Percentiles rank a stretch among this genome's conserved stretches.
phyloP scores from a whole-genome alignment of 441 rosid species.

The Arabidopsis hybrid region DNA sequence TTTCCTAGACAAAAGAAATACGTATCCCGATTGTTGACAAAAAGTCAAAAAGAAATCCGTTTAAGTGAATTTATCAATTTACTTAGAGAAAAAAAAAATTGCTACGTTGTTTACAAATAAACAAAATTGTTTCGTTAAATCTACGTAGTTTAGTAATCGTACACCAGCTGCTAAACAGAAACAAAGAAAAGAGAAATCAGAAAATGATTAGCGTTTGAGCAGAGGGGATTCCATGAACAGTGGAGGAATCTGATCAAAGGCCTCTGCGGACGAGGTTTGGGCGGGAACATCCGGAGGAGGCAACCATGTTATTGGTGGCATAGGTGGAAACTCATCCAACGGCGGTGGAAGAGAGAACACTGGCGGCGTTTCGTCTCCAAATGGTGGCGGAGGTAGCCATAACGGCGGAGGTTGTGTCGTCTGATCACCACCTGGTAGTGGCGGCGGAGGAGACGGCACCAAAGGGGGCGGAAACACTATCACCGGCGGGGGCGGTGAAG shows the following conservation, averaged over 20 bases:
- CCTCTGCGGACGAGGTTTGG: not conserved
- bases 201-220: not conserved
- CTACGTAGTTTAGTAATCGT: not conserved
- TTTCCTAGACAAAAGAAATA: too few relatives aligned
- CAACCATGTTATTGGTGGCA: conserved; percentile 50
- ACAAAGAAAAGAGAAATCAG: not conserved
- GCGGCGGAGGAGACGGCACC: conserved; percentile 45
- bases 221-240: conserved; percentile 14
- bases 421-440: conserved; percentile 10
- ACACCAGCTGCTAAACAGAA: not conserved
- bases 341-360: conserved; percentile 39
- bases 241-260: conserved; percentile 9
- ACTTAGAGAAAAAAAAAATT: not conserved
- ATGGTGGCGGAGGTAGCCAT: conserved; percentile 36
- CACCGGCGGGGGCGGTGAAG: conserved; percentile 39
- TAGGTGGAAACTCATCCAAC: conserved; percentile 46
- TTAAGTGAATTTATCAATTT: not conserved
- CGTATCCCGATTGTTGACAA: not conserved
- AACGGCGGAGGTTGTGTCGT: conserved; percentile 42
- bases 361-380: conserved; percentile 12
- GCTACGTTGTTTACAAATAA: not conserved
- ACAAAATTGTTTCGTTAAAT: not conserved
- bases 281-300: conserved; percentile 42
- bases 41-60: too few relatives aligned
- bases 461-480: conserved; percentile 37